Conservation (phyloP, 2,329 filamentous ascomycete genomes). For the Emergomyces pasteurianus region DNA sequence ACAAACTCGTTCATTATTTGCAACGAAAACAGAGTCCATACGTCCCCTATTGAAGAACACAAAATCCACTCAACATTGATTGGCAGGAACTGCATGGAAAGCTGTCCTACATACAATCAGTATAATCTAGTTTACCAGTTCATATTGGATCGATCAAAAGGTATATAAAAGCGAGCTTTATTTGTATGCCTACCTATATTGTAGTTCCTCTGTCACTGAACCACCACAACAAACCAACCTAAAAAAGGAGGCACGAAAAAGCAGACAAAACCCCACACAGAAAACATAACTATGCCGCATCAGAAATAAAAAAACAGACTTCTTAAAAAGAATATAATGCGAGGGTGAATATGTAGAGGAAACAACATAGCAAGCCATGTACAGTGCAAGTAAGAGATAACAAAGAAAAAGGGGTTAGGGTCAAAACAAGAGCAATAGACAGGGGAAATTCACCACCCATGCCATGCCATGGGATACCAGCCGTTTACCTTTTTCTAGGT, state of each 20-base stretch:
- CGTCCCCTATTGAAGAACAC: too few species aligned
- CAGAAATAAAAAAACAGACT: not conserved
- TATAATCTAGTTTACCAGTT: not conserved
- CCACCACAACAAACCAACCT: too few species aligned
- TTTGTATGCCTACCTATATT: too few species aligned
- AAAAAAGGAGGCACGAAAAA: too few species aligned
- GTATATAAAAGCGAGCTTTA: too few species aligned
- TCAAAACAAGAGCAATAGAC: too few species aligned
- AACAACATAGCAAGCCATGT: not conserved
- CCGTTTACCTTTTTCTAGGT: too few species aligned
- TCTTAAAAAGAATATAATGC: not conserved
- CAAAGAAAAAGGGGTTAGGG: too few species aligned
- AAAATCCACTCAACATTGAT: not conserved
- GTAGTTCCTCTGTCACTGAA: not conserved
- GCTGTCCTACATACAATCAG: not conserved
- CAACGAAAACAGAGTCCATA: not conserved
- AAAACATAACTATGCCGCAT: not conserved
- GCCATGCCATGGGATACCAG: too few species aligned
- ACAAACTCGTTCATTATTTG: not conserved
- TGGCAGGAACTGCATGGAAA: not conserved
- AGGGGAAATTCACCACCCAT: too few species aligned
- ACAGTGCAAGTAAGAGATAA: too few species aligned
- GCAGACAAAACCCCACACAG: not conserved
- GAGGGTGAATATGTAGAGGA: not conserved
- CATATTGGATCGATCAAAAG: not conserved